Evolutionary conservation across 306 rosid genomes (phyloP), one percentile per base, ranked within the genome.

Genomic region (Lablab purpureus): DNA sequence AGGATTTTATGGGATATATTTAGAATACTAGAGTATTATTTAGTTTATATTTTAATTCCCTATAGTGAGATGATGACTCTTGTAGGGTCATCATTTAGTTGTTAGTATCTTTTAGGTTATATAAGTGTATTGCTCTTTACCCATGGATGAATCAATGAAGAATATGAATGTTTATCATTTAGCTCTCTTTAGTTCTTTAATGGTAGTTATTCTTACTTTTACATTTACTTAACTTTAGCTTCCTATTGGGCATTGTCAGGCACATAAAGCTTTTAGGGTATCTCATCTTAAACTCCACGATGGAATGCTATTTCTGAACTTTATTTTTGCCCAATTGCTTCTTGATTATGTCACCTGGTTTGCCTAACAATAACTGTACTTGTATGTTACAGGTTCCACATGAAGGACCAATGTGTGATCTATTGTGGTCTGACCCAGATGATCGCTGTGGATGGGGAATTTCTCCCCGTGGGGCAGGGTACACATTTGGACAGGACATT

Each of bases 361-460:
- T 80, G 32, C 73, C 60, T 81, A 68, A 73, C 54, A 50, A 40
- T 80, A 67, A 73, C 52, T n/a, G 22, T 65, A 21, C 37, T 25
- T 84, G 66, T 63, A 74, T 71, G 45, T 79, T 85, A 41, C 88
- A 94, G 99, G 97, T 94, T 83, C 99, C 99, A 3, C 99, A 94
- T 54, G 99, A 94, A 87, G 99, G 99, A 63, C 99, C 97, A 3
- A 94, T 94, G 99, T 94, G 99, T 52, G 99, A 94, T 78, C 97
- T 94, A 73, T 85, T 94, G 71, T 94, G 99, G 99, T 94, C 99
- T 70, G 99, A 94, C 84, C 99, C 99, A 18, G 99, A 94, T 76
- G 99, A 94, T 82, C 97, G 99, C 25, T 94, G 99, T 80, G 99
- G 99, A 23, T 94, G 99, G 99, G 99, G 99, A 62, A 92, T 94